Evolutionary conservation across 2,329 filamentous ascomycete species (phyloP).

Genomic region (Ciborinia camelliae): DNA sequence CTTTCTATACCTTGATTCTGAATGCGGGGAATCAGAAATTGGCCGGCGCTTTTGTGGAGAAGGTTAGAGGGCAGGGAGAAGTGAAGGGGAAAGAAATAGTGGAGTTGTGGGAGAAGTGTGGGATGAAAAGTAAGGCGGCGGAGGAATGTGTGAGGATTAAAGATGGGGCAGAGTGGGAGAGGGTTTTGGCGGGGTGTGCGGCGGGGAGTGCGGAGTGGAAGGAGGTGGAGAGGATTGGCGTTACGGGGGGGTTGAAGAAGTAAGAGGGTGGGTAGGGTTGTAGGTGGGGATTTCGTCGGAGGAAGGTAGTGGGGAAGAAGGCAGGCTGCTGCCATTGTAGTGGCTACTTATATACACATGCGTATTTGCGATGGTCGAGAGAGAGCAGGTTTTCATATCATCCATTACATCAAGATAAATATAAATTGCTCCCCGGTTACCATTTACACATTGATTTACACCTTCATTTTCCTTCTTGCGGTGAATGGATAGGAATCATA

Average conservation of each 20-base stretch:
- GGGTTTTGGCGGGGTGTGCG: slow-evolving; percentile 70
- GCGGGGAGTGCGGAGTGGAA: slow-evolving; percentile 61
- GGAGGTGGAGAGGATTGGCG: slow-evolving; percentile 80
- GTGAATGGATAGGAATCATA: no score
- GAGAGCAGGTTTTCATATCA: background rate
- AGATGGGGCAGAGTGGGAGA: slow-evolving; percentile 71
- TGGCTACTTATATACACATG: background rate
- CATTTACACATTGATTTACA: no score
- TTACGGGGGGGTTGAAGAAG: slow-evolving; percentile 48
- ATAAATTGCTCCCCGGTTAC: background rate
- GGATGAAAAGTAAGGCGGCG: slow-evolving; percentile 80
- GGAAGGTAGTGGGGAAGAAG: background rate
- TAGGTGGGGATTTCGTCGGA: no score
- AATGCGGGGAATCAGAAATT: slow-evolving; percentile 87
- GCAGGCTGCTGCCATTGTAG: no score
- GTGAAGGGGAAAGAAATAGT: slow-evolving; percentile 64
- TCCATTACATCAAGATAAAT: background rate
- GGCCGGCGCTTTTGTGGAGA: slow-evolving; percentile 89
- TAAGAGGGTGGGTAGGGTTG: slow-evolving; percentile 31
- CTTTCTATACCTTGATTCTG: slow-evolving; percentile 87
- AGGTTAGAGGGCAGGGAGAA: slow-evolving; percentile 86
- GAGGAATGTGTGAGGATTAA: slow-evolving; percentile 85
- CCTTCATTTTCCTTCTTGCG: no score
- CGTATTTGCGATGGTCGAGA: background rate
- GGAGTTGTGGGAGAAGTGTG: slow-evolving; percentile 95